phyloP scores from a whole-genome alignment of 768 basidiomycete genomes.

The Termitomyces sp. region DNA sequence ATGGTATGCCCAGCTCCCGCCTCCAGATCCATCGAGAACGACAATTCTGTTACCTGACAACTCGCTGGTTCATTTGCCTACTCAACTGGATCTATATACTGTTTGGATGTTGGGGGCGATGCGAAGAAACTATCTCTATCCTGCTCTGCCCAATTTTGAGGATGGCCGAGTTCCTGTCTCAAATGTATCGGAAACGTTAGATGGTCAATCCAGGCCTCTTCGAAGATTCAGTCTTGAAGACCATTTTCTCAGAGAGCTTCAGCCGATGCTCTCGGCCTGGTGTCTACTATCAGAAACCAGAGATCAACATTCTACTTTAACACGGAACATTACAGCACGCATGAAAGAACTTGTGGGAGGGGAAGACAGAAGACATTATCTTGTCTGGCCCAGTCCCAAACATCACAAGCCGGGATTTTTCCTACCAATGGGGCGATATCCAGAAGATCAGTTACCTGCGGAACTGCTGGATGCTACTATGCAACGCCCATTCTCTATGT shows the following conservation, averaged over 20 bases:
- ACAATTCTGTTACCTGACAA: not conserved
- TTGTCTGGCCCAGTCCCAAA: not conserved
- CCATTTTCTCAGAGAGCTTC: conserved; percentile 1
- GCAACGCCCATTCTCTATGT: conserved; percentile 1
- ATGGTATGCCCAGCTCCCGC: not conserved
- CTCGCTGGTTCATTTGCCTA: not conserved
- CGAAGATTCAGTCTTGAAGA: not conserved
- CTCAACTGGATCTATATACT: not conserved
- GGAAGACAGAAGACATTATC: not conserved
- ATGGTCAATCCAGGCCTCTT: conserved; percentile 2
- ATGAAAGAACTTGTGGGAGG: not conserved
- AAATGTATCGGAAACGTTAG: not conserved
- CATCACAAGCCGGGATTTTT: conserved; percentile 3
- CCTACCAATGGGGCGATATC: conserved; percentile 1
- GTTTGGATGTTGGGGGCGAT: not conserved
- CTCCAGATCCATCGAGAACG: not conserved
- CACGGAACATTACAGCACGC: not conserved
- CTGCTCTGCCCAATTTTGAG: not conserved
- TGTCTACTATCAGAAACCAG: not conserved
- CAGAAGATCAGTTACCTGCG: not conserved
- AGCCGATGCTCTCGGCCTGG: not conserved
- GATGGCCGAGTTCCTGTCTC: not conserved
- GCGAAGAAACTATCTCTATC: conserved; percentile 1
- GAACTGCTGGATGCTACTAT: not conserved
- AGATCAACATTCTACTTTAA: not conserved